Evolutionary conservation across 2,329 filamentous ascomycete species (phyloP).

Genomic region (Leptographium procerum): DNA sequence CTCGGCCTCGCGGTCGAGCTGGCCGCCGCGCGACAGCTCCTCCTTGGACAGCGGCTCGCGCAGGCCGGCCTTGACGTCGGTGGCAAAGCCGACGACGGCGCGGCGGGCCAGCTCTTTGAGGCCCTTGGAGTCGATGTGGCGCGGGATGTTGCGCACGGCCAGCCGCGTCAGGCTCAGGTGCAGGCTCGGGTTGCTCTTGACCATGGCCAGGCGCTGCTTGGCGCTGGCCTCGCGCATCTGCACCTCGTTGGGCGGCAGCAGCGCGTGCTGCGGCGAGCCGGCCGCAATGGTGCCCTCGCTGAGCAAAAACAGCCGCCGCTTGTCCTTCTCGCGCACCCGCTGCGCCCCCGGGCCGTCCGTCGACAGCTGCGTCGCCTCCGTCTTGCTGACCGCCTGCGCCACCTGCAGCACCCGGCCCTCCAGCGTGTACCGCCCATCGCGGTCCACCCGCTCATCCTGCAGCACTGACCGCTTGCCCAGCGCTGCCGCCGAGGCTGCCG

Average conservation of each 20-base stretch:
- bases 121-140: slow-evolving; percentile 71
- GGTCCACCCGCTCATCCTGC: slow-evolving; percentile 74
- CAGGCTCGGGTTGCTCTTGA: slow-evolving; percentile 81
- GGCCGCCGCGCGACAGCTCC: slow-evolving; percentile 68
- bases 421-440: slow-evolving; percentile 75
- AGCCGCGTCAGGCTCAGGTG: slow-evolving; percentile 84
- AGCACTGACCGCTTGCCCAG: slow-evolving; percentile 67
- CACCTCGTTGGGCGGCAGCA: slow-evolving; percentile 67
- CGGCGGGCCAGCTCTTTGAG: slow-evolving; percentile 84
- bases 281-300: slow-evolving; percentile 71
- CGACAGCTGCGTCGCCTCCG: slow-evolving; percentile 65
- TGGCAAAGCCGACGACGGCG: slow-evolving; percentile 89
- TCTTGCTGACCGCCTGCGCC: slow-evolving; percentile 72
- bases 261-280: slow-evolving; percentile 66
- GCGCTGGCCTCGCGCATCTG: slow-evolving; percentile 80
- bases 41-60: slow-evolving; percentile 79
- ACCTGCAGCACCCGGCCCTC: slow-evolving; percentile 81
- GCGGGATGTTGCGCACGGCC: slow-evolving; percentile 82
- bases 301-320: slow-evolving; percentile 78
- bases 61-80: slow-evolving; percentile 68
- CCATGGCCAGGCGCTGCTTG: slow-evolving; percentile 78
- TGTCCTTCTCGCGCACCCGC: slow-evolving; percentile 65
- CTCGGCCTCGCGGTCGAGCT: slow-evolving; percentile 72
- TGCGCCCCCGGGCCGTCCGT: slow-evolving; percentile 57
- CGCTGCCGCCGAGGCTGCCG: slow-evolving; percentile 15